phyloP scores from a whole-genome alignment of 148 eudicot species.

The Heliamphora exappendiculata region DNA sequence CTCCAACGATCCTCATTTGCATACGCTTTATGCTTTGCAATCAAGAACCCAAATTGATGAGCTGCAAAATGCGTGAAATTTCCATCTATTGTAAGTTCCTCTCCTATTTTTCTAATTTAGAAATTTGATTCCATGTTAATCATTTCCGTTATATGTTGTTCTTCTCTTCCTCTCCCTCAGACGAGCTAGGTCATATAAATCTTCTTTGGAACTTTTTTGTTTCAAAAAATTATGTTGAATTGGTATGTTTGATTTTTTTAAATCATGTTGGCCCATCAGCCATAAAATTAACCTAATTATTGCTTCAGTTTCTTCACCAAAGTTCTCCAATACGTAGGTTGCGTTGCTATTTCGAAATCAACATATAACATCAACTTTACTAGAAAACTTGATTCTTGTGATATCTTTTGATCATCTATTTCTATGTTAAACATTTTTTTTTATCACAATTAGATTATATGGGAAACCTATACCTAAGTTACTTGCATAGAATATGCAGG shows the following conservation, averaged over 20 bases:
- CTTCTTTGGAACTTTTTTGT: neutral
- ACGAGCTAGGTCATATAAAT: neutral
- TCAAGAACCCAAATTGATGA: neutral
- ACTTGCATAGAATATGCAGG: neutral
- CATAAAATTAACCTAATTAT: neutral
- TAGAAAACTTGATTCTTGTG: neutral
- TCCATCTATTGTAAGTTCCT: slow-evolving; percentile 9
- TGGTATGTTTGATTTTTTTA: neutral
- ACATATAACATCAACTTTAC: neutral
- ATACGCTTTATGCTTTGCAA: neutral
- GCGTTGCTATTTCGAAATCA: neutral
- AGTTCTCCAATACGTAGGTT: neutral
- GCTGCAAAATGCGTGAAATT: slow-evolving; percentile 1
- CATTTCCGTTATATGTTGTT: neutral
- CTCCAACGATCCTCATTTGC: neutral
- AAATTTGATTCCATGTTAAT: neutral
- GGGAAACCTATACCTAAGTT: neutral
- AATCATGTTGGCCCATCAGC: neutral
- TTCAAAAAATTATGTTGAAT: neutral
- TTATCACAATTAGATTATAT: neutral
- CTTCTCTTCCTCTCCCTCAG: neutral
- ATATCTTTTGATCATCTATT: neutral
- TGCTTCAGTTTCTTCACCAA: neutral
- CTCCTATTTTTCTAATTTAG: neutral
- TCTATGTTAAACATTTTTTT: neutral